Percentiles rank a stretch among this genome's conserved stretches.
Evolutionary conservation across 2,329 filamentous ascomycete species (phyloP).

Genomic region (Aspergillus pseudoterreus): DNA sequence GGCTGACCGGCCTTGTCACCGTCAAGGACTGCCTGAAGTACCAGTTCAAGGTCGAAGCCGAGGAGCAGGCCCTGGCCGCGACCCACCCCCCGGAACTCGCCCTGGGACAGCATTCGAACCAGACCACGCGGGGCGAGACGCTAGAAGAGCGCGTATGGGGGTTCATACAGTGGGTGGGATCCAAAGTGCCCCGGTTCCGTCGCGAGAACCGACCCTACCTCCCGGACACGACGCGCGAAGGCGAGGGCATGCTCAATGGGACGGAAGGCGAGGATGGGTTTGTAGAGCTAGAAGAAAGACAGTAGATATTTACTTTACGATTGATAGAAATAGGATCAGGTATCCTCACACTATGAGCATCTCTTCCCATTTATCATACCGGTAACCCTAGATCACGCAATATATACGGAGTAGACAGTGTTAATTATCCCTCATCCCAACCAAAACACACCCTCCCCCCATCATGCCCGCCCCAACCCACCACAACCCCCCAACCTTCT

Average conservation of each 20-base stretch:
- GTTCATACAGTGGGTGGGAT: slow-evolving; percentile 31
- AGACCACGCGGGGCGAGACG: slow-evolving; percentile 17
- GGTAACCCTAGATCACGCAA: background rate
- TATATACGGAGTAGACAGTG: background rate
- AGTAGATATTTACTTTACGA: slow-evolving; percentile 1
- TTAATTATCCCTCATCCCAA: slow-evolving; percentile 52
- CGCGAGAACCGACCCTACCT: background rate
- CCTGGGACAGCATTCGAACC: slow-evolving; percentile 19
- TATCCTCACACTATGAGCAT: background rate
- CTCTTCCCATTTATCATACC: background rate
- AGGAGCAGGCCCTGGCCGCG: slow-evolving; percentile 58
- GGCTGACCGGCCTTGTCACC: slow-evolving; percentile 79
- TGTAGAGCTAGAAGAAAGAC: slow-evolving; percentile 44
- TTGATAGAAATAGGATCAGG: background rate
- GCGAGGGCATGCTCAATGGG: slow-evolving; percentile 48
- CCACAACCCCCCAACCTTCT: slow-evolving; percentile 56
- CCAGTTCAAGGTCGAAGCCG: slow-evolving; percentile 91
- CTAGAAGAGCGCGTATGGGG: slow-evolving; percentile 37
- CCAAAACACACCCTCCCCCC: slow-evolving; percentile 60
- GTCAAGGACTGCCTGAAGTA: slow-evolving; percentile 97
- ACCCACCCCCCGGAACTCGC: slow-evolving; percentile 24
- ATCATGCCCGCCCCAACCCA: slow-evolving; percentile 59
- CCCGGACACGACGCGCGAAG: slow-evolving; percentile 13
- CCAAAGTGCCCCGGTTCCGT: slow-evolving; percentile 14
- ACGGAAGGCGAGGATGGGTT: slow-evolving; percentile 42